Evolutionary conservation across 768 basidiomycete genomes (phyloP), one percentile per base, ranked within the genome.

Genomic region (Dioszegia hungarica): DNA sequence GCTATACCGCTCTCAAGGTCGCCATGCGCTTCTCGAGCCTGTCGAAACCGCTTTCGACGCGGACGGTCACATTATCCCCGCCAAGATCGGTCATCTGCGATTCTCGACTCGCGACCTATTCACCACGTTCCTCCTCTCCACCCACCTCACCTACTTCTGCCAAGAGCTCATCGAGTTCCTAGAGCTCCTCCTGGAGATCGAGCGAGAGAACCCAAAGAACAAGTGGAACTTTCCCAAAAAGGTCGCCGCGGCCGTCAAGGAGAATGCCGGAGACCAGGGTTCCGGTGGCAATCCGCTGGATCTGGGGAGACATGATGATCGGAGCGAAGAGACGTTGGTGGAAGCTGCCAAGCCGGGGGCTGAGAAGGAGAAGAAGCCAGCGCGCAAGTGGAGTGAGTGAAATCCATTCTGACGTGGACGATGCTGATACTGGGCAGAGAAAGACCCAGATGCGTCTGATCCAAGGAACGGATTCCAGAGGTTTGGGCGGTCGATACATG

Each of bases 101-200:
- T 66, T 63, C 20, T 63, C 74, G 1, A 60, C 73, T 5, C 59
- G 72, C 29, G 74, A 78, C n/a, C 77, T 85, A 11, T 81, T 82
- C 67, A 57, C 81, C 28, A 77, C 81, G 45, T 81, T 81, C 67
- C 81, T 82, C 24, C 82, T 83, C 60, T 77, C 79, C 17, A 72
- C 80, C 43, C 79, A 79, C 60, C 67, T 84, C 20, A 63, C 80
- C 19, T 64, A 73, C 38, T 78, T 78, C 37, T 72, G 75, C 41
- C 69, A 79, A 24, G 75, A 73, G 0, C 64, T 81, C 41, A 58
- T 79, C 20, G 62, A 62, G 1, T 69, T 81, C 29, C 64, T 80
- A 41, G 77, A 78, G 45, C 57, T 68, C 1, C 67, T 82, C 14
- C 62, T 73, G 22, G 71, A 68, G n/a, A 77, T 79, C 0, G 75